These are phyloP conservation scores for Bauhinia variegata DNA, from an alignment of 306 rosid species.

Conservation along the genomic window DNA sequence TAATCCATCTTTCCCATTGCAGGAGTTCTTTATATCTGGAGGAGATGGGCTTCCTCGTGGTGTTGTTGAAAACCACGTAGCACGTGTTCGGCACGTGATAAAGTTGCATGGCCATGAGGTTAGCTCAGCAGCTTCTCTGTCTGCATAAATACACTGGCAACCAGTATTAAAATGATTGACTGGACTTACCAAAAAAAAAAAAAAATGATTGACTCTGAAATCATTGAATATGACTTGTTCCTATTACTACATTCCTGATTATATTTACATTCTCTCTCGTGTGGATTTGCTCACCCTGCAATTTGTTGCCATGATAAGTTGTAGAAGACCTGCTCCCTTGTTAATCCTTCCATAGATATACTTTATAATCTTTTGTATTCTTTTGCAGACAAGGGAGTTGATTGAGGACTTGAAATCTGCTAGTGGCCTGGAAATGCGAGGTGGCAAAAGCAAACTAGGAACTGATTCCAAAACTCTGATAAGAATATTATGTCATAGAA, in stretches of 20 bases:
- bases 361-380: not conserved
- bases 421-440: constrained; percentile 64
- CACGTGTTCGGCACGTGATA: constrained; percentile 72
- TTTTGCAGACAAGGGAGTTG: constrained; percentile 84
- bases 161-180: not conserved
- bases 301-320: constrained; percentile 12
- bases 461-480: constrained; percentile 81
- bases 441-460: constrained; percentile 82
- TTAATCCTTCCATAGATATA: constrained; percentile 1
- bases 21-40: constrained; percentile 98
- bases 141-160: constrained; percentile 28
- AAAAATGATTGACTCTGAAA: constrained; percentile 5
- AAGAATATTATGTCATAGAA: constrained; percentile 85
- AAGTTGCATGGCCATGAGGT: constrained; percentile 88
- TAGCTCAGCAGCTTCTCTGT: constrained; percentile 41
- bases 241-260: constrained; percentile 21
- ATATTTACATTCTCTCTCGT: not conserved
- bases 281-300: constrained; percentile 2
- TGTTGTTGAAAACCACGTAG: constrained; percentile 94
- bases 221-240: constrained; percentile 3
- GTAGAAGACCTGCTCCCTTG: constrained; percentile 11
- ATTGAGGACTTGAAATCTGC: constrained; percentile 85
- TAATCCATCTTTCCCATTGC: constrained; percentile 1
- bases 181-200: no score
- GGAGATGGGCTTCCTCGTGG: constrained; percentile 99